phyloP scores from a whole-genome alignment of 1,284 basidiomycete species.

The Leccinum pachyderme region DNA sequence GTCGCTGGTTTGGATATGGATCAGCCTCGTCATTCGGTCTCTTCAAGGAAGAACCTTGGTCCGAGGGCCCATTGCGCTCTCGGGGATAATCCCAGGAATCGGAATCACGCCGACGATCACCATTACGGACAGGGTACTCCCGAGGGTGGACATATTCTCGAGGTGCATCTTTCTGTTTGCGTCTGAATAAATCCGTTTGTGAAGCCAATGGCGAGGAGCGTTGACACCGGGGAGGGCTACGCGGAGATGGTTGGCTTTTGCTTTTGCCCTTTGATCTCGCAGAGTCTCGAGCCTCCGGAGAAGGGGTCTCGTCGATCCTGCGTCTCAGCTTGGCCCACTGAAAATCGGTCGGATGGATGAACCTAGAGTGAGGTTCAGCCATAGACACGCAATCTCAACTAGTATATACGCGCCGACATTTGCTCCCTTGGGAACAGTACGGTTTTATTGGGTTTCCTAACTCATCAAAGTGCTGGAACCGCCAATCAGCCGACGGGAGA shows the following conservation, averaged over 20 bases:
- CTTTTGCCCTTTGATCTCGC: conserved; percentile 24
- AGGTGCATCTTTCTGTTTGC: conserved; percentile 24
- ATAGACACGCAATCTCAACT: conserved; percentile 6
- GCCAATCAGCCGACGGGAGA: conserved; percentile 10
- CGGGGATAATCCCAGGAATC: conserved; percentile 26
- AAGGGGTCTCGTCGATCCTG: conserved; percentile 16
- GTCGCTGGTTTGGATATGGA: conserved; percentile 31
- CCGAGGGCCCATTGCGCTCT: conserved; percentile 19
- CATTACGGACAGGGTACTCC: conserved; percentile 18
- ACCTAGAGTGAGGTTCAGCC: conserved; percentile 35
- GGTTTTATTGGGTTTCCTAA: conserved; percentile 41
- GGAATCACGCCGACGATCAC: conserved; percentile 29
- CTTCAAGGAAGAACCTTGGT: conserved; percentile 25
- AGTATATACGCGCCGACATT: conserved; percentile 43
- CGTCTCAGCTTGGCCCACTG: conserved; percentile 40
- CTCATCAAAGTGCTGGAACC: conserved; percentile 42
- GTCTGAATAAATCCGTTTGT: conserved; percentile 34
- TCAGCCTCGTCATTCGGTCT: conserved; percentile 28
- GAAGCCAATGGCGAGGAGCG: conserved; percentile 32
- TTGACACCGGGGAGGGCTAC: conserved; percentile 23
- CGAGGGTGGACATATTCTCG: conserved; percentile 23
- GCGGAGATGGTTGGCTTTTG: conserved; percentile 19
- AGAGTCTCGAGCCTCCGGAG: conserved; percentile 18
- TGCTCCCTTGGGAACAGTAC: conserved; percentile 44
- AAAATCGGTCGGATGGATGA: conserved; percentile 50